Evolutionary conservation across 2,329 filamentous ascomycete species (phyloP), one percentile per base, ranked within the genome.

Genomic region (Claviceps purpurea): DNA sequence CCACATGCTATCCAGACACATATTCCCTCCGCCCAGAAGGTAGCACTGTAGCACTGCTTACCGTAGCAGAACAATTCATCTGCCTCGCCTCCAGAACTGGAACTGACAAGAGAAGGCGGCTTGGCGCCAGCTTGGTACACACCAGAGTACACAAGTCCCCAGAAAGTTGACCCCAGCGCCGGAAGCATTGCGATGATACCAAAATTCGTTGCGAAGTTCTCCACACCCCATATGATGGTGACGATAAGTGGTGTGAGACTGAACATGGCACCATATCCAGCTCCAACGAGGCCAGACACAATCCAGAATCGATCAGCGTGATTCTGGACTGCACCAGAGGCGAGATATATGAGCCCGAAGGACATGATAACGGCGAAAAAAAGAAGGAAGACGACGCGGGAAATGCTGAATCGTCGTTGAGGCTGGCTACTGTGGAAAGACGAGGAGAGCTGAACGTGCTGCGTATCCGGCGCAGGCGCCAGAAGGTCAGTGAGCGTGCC

Each of bases 151-250:
- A 96, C 72, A 0, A 93, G 67, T 0, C 90, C 89, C 89, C 91
- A 98, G 37, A 95, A 76, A 0, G 89, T 89, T 0, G 91, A 89
- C 0, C 91, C 93, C 0, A 86, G 70, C 0, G 93, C 93, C 2
- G 93, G 93, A 52, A 91, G 83, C 74, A 94, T 93, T 43, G 90
- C 89, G 7, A 97, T 82, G 55, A 97, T 90, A 10, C 93, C 93
- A 82, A 91, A 98, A 61, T 98, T 97, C 0, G 93, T 98, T 53
- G 89, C 93, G 64, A 98, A 97, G 65, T 97, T 98, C 72, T 97
- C 90, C 0, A 95, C 89, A 26, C 93, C 93, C 93, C 93, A 98
- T 46, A 98, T 91, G 10, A 96, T 89, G n/a, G 84, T 89, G 59
- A 96, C 85, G 52, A 97, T 87, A 57, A 97, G 90, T 2, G 93